phyloP scores from a whole-genome alignment of 331 rosid species.

The Pyracantha coccinea region DNA sequence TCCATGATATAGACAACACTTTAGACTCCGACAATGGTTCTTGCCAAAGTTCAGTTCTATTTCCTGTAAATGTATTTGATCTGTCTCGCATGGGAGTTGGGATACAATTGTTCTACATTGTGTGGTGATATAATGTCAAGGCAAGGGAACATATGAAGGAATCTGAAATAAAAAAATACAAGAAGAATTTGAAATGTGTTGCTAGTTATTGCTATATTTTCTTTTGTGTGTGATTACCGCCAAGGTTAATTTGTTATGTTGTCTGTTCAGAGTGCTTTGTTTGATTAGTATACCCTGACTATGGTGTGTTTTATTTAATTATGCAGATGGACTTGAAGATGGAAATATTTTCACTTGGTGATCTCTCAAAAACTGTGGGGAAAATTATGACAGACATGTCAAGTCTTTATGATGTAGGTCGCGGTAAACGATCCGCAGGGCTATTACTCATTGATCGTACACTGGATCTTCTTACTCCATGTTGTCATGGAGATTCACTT shows the following conservation, averaged over 20 bases:
- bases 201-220: background rate
- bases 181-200: background rate
- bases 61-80: background rate
- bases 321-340: conserved; percentile 92
- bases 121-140: background rate
- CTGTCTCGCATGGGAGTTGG: background rate
- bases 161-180: background rate
- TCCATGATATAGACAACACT: background rate
- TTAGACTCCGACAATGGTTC: background rate
- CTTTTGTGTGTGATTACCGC: background rate
- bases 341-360: conserved; percentile 96
- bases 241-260: background rate
- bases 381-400: conserved; percentile 87
- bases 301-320: conserved; percentile 25
- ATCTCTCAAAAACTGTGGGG: conserved; percentile 77
- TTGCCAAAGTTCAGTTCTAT: background rate
- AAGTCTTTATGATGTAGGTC: conserved; percentile 92
- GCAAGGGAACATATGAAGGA: background rate
- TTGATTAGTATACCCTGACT: conserved; percentile 18
- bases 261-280: background rate
- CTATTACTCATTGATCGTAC: conserved; percentile 79
- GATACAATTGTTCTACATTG: background rate
- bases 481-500: conserved; percentile 91
- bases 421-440: conserved; percentile 80
- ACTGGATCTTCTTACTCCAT: conserved; percentile 91